Conservation (phyloP, 2,329 filamentous ascomycete genomes). For the Lasiodiplodia gonubiensis region DNA sequence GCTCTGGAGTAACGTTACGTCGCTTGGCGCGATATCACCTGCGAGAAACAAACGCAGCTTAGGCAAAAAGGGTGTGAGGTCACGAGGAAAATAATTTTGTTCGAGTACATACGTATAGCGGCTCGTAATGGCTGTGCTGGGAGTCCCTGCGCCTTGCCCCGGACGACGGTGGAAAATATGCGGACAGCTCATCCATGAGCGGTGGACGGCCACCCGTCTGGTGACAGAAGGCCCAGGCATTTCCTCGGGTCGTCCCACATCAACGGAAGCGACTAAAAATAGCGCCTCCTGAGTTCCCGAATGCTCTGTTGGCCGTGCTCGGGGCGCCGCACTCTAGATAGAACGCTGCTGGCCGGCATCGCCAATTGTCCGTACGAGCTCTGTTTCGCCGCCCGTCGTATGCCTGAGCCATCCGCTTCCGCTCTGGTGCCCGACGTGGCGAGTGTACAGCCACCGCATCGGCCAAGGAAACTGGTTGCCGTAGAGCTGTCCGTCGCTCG, state of each 20-base stretch:
- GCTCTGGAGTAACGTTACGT: constrained; percentile 17
- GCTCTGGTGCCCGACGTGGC: background rate
- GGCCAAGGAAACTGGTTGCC: constrained; percentile 2
- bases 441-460: constrained; percentile 13
- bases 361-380: background rate
- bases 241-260: constrained; percentile 5
- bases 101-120: background rate
- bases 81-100: background rate
- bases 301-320: background rate
- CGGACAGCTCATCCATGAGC: background rate
- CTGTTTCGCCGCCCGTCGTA: constrained; percentile 5
- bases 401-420: background rate
- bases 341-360: background rate
- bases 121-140: background rate
- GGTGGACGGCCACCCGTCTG: constrained; percentile 10
- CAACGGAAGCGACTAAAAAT: constrained; percentile 16
- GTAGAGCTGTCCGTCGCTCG: background rate
- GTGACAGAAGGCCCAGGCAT: background rate
- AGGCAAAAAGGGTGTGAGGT: background rate
- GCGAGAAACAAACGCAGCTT: background rate
- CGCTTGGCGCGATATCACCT: background rate
- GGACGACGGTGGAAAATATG: constrained; percentile 1
- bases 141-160: background rate
- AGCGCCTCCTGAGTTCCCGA: constrained; percentile 11
- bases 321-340: background rate